These are phyloP conservation scores for Penicillium crystallinum DNA, from an alignment of 495 filamentous ascomycete species.

Conservation along the genomic window DNA sequence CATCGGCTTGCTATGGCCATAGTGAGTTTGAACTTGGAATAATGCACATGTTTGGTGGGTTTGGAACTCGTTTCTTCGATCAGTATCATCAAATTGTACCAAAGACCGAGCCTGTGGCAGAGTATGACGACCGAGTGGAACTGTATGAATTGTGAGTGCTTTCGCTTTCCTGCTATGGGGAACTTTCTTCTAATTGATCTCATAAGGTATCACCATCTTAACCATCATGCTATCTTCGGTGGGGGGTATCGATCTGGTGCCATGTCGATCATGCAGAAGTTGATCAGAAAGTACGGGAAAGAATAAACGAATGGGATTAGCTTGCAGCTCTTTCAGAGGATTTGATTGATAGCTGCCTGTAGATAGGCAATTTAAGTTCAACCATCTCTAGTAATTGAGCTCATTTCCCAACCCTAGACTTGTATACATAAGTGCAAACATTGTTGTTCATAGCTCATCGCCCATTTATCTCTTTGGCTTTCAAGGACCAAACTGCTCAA, in stretches of 20 bases:
- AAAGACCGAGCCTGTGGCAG: slow-evolving; percentile 74
- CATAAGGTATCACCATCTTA: slow-evolving; percentile 79
- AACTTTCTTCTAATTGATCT: not conserved
- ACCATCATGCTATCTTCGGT: slow-evolving; percentile 82
- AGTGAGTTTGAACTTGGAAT: slow-evolving; percentile 88
- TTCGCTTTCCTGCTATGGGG: too few species aligned
- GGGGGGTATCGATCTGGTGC: slow-evolving; percentile 68
- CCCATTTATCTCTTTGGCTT: too few species aligned
- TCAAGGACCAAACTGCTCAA: too few species aligned
- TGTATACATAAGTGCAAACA: too few species aligned
- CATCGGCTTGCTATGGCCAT: slow-evolving; percentile 75
- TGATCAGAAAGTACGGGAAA: slow-evolving; percentile 61
- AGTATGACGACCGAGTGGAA: slow-evolving; percentile 75
- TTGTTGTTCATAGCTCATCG: too few species aligned
- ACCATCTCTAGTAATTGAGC: too few species aligned
- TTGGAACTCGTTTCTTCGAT: slow-evolving; percentile 62
- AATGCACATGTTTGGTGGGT: slow-evolving; percentile 95
- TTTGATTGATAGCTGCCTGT: too few species aligned
- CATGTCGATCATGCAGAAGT: slow-evolving; percentile 65
- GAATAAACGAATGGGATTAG: not conserved
- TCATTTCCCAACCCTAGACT: too few species aligned
- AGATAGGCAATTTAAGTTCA: too few species aligned
- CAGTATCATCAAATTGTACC: slow-evolving; percentile 71
- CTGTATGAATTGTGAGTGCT: slow-evolving; percentile 76
- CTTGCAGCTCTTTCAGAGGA: too few species aligned